A percentile compares a stretch with the other conserved stretches of the same genome.
Conservation (phyloP, 176 grass and related monocot genomes). For the Eleusine indica region DNA sequence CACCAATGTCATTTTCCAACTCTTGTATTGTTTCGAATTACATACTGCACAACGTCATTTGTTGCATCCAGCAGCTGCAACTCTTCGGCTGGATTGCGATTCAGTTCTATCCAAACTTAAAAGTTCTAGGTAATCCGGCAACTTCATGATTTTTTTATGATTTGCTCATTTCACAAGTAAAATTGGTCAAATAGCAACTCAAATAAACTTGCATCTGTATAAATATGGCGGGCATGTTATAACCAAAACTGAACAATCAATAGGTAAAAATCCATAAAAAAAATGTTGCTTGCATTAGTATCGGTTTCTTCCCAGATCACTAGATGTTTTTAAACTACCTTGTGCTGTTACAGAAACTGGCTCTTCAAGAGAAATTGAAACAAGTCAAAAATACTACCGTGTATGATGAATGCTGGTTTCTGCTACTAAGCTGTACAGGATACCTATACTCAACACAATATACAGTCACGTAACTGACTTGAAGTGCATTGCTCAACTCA, state of each 20-base stretch:
- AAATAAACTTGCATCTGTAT: background rate
- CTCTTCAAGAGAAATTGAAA: constrained; percentile 6
- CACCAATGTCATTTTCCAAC: background rate
- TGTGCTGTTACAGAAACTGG: constrained; percentile 30
- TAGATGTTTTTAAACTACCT: background rate
- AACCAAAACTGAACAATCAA: background rate
- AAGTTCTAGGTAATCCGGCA: background rate
- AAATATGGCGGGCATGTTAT: background rate
- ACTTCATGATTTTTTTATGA: background rate
- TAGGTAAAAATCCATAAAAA: background rate
- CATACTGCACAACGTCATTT: background rate
- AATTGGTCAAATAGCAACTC: background rate
- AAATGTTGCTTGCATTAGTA: constrained; percentile 5
- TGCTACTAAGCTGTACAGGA: constrained; percentile 45
- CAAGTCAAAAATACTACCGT: constrained; percentile 36
- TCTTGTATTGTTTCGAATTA: background rate
- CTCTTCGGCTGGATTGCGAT: background rate
- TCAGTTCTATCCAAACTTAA: background rate
- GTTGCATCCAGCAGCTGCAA: background rate
- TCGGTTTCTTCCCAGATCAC: background rate
- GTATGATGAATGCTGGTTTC: constrained; percentile 24
- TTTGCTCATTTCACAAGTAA: background rate
- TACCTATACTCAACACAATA: constrained; percentile 40
- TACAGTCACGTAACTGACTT: constrained; percentile 18
- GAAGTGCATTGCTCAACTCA: constrained; percentile 14